A percentile compares a stretch with the other conserved stretches of the same genome.
These are phyloP conservation scores for Myxozyma neglecta DNA, from an alignment of 805 yeast genomes.

Conservation along the genomic window DNA sequence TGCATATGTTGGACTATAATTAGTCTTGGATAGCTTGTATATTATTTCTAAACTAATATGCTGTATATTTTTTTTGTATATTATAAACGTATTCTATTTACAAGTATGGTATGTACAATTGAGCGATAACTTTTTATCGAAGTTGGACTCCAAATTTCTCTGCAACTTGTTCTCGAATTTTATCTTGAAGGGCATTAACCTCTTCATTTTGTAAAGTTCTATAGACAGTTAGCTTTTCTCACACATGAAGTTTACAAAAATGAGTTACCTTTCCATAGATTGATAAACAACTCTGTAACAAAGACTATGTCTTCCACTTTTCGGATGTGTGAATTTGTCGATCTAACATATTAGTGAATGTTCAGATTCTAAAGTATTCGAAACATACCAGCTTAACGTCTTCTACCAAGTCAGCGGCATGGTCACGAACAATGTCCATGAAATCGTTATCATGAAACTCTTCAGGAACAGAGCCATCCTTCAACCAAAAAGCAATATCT, in stretches of 20 bases:
- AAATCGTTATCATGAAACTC: constrained; percentile 80
- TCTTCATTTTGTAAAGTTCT: constrained; percentile 84
- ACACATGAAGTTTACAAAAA: background rate
- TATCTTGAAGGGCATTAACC: constrained; percentile 68
- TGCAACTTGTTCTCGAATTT: constrained; percentile 59
- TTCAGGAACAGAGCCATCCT: constrained; percentile 39
- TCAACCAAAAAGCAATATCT: constrained; percentile 92
- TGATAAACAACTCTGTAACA: constrained; percentile 92
- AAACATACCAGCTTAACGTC: constrained; percentile 56
- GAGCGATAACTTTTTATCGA: constrained; percentile 7
- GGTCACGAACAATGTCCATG: constrained; percentile 82
- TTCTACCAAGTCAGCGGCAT: constrained; percentile 87
- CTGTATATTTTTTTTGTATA: background rate
- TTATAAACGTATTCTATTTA: background rate
- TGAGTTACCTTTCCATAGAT: constrained; percentile 67
- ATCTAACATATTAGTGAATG: constrained; percentile 38
- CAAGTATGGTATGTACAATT: background rate
- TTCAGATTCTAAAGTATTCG: background rate
- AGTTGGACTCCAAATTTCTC: constrained; percentile 16
- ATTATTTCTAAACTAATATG: background rate
- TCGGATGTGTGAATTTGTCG: constrained; percentile 85
- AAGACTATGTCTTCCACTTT: constrained; percentile 69
- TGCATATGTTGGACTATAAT: constrained; percentile 23
- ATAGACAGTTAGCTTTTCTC: background rate
- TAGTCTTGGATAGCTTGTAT: background rate